Base-by-base conservation (phyloP, 305 asterid genomes). In the Solanum aculeatissimum region DNA sequence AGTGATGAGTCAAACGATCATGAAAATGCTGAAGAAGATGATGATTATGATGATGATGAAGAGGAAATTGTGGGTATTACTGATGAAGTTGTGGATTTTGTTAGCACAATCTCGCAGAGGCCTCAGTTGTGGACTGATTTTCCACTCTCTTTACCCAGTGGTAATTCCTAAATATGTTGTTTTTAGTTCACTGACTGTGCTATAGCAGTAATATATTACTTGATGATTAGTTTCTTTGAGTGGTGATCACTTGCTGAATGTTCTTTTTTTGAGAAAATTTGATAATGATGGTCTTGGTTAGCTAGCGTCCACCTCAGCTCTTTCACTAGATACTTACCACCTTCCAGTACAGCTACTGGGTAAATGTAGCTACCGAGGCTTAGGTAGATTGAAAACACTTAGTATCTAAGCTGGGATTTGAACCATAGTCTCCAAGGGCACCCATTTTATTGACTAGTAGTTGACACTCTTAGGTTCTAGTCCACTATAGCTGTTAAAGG, bases 101-200 rank as follows among this genome's bases (percentile, higher is more conserved):
- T 89, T 53, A 38, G 85, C 80, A 89, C 90, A 84, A 84, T 92
- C 58, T 89, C 91, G 43, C 84, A 62, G 78, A 88, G 94, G 86
- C 92, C 93, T 16, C 91, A 91, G 88, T 89, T 93, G 66, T 94
- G 97, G 98, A 90, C 90, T 87, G 95, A 92, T 89, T 94, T 94
- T 84, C 98, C 98, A 9, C 86, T 94, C 81, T 57, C 93, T 60
- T 84, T 93, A 80, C 88, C 92, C 21, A 85, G 60, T 78, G 94
- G 97, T 94, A 90, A 54, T n/a, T 60, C 40, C 66, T 58, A 9
- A 25, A 55, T 80, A 27, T 80, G 62, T 77, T 60, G 35, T 43
- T 7, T 7, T 45, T 83, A 40, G 55, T 23, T 84, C 6, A 49
- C 27, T 18, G 16, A 9, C 57, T 27, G 10, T 75, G 82, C 13